These are phyloP conservation scores for Starmerella gropengiesseri DNA, from an alignment of 805 yeast species.

Conservation along the genomic window DNA sequence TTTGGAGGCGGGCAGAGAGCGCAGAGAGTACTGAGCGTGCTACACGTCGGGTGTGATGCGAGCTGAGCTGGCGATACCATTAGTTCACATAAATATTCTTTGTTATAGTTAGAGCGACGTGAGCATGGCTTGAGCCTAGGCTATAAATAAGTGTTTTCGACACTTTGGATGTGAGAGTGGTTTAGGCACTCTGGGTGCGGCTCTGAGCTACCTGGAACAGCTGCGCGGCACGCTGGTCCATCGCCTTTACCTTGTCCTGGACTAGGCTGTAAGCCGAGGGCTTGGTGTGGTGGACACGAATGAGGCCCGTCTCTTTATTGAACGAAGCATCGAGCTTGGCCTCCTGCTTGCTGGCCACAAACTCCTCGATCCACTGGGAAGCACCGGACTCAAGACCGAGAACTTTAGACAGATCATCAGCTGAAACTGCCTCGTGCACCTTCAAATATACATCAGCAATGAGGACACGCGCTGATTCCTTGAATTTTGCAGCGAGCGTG, in stretches of 20 bases:
- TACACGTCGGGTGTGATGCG: too few species aligned
- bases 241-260: constrained; percentile 55
- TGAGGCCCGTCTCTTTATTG: constrained; percentile 10
- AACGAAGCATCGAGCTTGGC: constrained; percentile 44
- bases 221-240: constrained; percentile 50
- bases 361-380: constrained; percentile 42
- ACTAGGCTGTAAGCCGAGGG: constrained; percentile 56
- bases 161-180: background rate
- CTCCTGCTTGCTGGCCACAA: constrained; percentile 42
- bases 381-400: constrained; percentile 38
- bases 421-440: constrained; percentile 42
- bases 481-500: constrained; percentile 34
- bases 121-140: too few species aligned
- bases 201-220: constrained; percentile 29
- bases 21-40: too few species aligned
- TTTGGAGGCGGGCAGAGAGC: too few species aligned
- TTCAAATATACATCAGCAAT: constrained; percentile 45
- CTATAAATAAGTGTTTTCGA: too few species aligned
- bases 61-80: too few species aligned
- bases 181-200: constrained; percentile 3
- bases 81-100: too few species aligned
- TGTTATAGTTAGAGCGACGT: too few species aligned
- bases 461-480: constrained; percentile 40
- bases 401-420: constrained; percentile 36
- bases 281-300: constrained; percentile 35